Conservation (phyloP, 2,329 filamentous ascomycete genomes). For the Parascedosporium putredinis region DNA sequence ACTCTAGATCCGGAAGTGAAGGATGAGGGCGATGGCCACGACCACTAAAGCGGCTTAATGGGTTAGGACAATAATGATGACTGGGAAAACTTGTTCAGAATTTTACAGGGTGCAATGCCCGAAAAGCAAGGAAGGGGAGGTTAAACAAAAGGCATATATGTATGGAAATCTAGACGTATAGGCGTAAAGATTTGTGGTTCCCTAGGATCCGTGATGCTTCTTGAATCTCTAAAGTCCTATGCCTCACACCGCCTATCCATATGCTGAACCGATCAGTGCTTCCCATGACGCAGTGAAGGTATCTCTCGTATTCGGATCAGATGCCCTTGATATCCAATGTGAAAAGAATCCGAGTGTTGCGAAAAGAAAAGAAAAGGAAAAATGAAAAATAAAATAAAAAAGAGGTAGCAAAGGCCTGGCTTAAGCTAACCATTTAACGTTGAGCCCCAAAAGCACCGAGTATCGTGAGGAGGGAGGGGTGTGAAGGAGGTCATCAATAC, state of each 20-base stretch:
- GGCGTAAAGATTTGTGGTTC: not conserved
- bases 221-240: too few species aligned
- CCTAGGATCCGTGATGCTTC: too few species aligned
- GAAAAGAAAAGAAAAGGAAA: not conserved
- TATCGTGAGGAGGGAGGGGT: too few species aligned
- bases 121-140: not conserved
- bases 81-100: not conserved
- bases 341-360: not conserved
- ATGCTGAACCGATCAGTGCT: too few species aligned
- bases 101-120: not conserved
- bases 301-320: too few species aligned
- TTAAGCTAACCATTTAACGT: slow-evolving; percentile 9
- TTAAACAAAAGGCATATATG: slow-evolving; percentile 1
- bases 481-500: slow-evolving; percentile 42
- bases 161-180: not conserved
- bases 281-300: too few species aligned
- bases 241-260: too few species aligned
- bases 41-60: slow-evolving; percentile 44
- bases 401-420: slow-evolving; percentile 13
- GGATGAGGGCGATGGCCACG: slow-evolving; percentile 74
- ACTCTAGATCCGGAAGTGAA: slow-evolving; percentile 87
- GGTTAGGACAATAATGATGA: not conserved
- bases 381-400: slow-evolving; percentile 9
- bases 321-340: too few species aligned
- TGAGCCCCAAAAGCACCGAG: not conserved